Base-by-base conservation (phyloP, 1,139 yeast genomes). In the Taphrina deformans region DNA sequence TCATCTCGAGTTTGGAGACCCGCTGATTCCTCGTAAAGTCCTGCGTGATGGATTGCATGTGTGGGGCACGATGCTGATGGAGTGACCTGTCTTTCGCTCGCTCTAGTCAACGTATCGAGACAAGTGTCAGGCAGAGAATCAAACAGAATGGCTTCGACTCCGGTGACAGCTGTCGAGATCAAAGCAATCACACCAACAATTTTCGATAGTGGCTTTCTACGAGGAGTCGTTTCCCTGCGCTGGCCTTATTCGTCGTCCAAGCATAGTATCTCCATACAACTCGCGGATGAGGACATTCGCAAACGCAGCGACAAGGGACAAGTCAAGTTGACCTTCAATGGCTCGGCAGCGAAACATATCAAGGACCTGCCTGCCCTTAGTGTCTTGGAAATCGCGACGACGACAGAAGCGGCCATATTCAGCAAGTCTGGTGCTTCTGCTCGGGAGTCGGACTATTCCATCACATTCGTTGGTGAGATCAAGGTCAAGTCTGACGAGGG, bases 181-280 rank as follows among this genome's bases (percentile, higher is more conserved):
- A 48, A 40, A n/a, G 48, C 31, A 27, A 48, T 59, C 38, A 18
- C 51, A 16, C 63, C 63, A 5, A 24, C 27, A 12, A 27, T 45
- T 38, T 50, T 59, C 18, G 51, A 59, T 16, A 35, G n/a, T 14
- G 38, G 53, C 5, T 40, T 24, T n/a, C n/a, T 59, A 4, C 55
- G 59, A 16, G 70, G 70, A 29, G 24, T 50, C 31, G 65, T 68
- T 23, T 65, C 70, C 10, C 52, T 67, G 26, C 44, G 67, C 2
- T 69, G 69, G 69, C 70, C 70, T 2, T 69, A 63, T 38, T 68
- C 70, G 18, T 53, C 68, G 23, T 23, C 50, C 5, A 31, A 55
- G 21, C 51, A 48, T n/a, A 48, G 62, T 14, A 62, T 67, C 45
- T 52, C 69, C 4, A 52, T 69, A 7, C 58, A 64, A 38, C 38